Evolutionary conservation across 768 basidiomycete genomes (phyloP).

Genomic region (Lentinus tigrinus): DNA sequence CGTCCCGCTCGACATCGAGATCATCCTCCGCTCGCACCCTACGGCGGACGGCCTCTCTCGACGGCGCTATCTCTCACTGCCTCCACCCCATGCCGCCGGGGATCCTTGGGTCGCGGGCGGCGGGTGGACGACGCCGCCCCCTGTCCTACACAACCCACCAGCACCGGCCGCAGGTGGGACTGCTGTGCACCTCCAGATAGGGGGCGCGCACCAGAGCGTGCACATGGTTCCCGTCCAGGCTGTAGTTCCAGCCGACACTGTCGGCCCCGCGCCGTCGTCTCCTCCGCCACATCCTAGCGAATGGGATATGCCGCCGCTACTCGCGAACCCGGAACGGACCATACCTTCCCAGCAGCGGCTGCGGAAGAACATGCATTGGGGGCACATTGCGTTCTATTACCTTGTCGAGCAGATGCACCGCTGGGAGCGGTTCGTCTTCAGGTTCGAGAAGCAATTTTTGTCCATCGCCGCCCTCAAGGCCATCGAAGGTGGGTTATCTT

Average conservation of each 20-base stretch:
- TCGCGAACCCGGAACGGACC: constrained; percentile 18
- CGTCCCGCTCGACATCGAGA: constrained; percentile 78
- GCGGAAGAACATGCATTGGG: constrained; percentile 66
- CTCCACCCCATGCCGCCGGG: neutral
- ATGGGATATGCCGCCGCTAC: constrained; percentile 22
- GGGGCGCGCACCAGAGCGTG: constrained; percentile 7
- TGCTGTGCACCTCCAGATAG: constrained; percentile 12
- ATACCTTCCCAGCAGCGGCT: constrained; percentile 26
- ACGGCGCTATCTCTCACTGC: constrained; percentile 4
- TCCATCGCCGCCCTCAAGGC: constrained; percentile 74
- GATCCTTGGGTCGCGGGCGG: constrained; percentile 2
- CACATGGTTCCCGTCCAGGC: constrained; percentile 13
- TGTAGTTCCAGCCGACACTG: neutral
- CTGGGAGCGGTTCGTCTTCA: constrained; percentile 80
- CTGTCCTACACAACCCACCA: neutral
- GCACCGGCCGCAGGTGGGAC: constrained; percentile 4
- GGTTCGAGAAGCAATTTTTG: constrained; percentile 74
- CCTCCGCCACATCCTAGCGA: constrained; percentile 5
- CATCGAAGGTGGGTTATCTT: constrained; percentile 54
- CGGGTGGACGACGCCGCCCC: constrained; percentile 14
- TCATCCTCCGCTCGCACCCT: constrained; percentile 50
- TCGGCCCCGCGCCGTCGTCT: constrained; percentile 1
- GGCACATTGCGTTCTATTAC: constrained; percentile 77
- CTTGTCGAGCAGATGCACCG: constrained; percentile 78
- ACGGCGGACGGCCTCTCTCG: constrained; percentile 13